Base-by-base conservation (phyloP, 2,329 filamentous ascomycete genomes). In the Dactylellina cionopaga region DNA sequence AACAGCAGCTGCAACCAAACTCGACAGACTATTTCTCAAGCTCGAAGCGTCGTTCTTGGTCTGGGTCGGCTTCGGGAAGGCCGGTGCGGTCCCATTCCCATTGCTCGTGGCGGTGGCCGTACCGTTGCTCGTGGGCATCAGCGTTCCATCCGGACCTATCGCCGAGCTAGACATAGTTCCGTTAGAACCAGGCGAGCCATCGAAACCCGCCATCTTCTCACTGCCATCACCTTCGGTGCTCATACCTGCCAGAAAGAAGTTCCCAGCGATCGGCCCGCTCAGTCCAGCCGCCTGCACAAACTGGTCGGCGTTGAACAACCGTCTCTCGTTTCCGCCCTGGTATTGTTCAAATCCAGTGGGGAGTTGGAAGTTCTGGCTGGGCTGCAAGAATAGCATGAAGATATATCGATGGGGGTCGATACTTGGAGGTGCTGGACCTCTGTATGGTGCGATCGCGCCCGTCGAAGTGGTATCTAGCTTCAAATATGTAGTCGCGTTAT, bases 301-400 rank as follows among this genome's bases (percentile, higher is more conserved):
- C n/a, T 27, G 15, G 6, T 59, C 35, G 7, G 68, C 59, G 19
- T 54, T 64, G 37, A 72, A 72, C 9, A 29, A 31, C 33, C 43
- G 44, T n/a, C 68, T 41, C 3, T 65, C 68, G 9, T 41, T 51
- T 39, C 68, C 68, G 7, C 52, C 52, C 22, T 64, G 44, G 19
- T 59, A 72, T 47, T 65, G 37, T 37, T 72, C 51, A 19, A 65
- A 72, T 6, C 52, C 51, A 19, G 19, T n/a, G 10, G 68, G 68
- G 2, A 72, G 52, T 6, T 29, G 41, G 31, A 72, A 72, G 19
- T 33, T 47, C 11, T 19, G 37, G 31, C 60, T 64, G 15, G 44
- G 59, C 25, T 72, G 68, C 10, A 64, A 10, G 52, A 72, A 72
- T 13, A 72, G 68, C 52, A 72, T 52, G n/a, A 72, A 65, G 9